Evolutionary conservation across 495 filamentous ascomycete genomes (phyloP).

Genomic region (Daldinia caldariorum): DNA sequence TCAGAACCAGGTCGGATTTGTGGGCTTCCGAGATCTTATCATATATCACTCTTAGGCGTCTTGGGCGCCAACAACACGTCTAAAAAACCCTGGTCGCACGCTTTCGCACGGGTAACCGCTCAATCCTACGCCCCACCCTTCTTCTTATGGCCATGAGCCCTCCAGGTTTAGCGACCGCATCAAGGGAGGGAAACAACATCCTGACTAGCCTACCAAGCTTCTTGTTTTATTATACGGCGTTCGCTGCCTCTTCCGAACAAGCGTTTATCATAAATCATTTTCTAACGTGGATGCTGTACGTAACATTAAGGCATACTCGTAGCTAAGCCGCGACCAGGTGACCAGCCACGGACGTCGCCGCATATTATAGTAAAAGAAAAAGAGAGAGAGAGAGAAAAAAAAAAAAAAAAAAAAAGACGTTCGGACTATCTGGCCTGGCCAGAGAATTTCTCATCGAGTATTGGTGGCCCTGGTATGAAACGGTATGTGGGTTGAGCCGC

Average conservation of each 20-base stretch:
- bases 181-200: conserved; percentile 29
- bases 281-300: conserved; percentile 19
- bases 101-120: conserved; percentile 26
- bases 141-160: conserved; percentile 22
- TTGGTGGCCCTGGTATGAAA: conserved; percentile 17
- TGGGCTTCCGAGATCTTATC: conserved; percentile 38
- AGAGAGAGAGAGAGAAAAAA: too few relatives aligned
- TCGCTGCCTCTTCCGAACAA: conserved; percentile 37
- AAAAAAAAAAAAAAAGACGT: background rate
- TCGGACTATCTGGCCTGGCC: background rate
- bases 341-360: conserved; percentile 30
- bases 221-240: conserved; percentile 21
- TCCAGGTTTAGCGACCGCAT: conserved; percentile 16
- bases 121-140: conserved; percentile 37
- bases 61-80: conserved; percentile 38
- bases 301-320: conserved; percentile 13
- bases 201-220: conserved; percentile 25
- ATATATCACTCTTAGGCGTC: conserved; percentile 32
- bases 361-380: conserved; percentile 13
- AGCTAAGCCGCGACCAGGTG: conserved; percentile 9
- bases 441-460: background rate
- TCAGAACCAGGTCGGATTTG: conserved; percentile 29
- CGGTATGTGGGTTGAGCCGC: conserved; percentile 11
- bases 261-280: conserved; percentile 33
- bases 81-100: conserved; percentile 39